phyloP scores from a whole-genome alignment of 2,329 filamentous ascomycete genomes.

The Thielaviopsis musarum region DNA sequence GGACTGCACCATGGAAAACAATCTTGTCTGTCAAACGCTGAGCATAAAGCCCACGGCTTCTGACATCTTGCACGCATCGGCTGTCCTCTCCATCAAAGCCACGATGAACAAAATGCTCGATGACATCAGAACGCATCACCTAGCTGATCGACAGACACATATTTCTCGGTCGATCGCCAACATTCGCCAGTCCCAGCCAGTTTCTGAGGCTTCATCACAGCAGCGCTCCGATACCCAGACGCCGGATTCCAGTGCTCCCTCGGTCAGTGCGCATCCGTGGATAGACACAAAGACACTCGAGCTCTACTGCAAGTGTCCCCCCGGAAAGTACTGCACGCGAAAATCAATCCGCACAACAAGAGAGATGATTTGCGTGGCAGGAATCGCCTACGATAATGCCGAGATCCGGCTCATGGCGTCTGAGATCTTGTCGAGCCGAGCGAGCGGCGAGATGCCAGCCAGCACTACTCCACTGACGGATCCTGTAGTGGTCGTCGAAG shows the following conservation, averaged over 20 bases:
- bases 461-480: constrained; percentile 18
- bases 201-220: neutral
- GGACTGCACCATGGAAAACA: no score
- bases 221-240: neutral
- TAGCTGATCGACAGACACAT: neutral
- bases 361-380: neutral
- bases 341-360: neutral
- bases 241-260: neutral
- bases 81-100: neutral
- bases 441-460: constrained; percentile 18
- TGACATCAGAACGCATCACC: neutral
- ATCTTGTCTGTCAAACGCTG: no score
- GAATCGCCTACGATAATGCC: constrained; percentile 8
- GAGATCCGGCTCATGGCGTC: constrained; percentile 20
- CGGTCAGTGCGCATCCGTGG: neutral
- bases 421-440: constrained; percentile 18
- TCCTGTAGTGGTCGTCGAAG: constrained; percentile 17
- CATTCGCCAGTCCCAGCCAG: neutral
- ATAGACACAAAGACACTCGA: neutral
- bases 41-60: no score
- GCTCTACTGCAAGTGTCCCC: neutral
- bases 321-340: neutral
- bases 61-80: neutral
- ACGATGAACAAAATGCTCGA: neutral
- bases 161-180: neutral